Conservation (phyloP, 2,329 filamentous ascomycete species). For the Fusarium zealandicum region DNA sequence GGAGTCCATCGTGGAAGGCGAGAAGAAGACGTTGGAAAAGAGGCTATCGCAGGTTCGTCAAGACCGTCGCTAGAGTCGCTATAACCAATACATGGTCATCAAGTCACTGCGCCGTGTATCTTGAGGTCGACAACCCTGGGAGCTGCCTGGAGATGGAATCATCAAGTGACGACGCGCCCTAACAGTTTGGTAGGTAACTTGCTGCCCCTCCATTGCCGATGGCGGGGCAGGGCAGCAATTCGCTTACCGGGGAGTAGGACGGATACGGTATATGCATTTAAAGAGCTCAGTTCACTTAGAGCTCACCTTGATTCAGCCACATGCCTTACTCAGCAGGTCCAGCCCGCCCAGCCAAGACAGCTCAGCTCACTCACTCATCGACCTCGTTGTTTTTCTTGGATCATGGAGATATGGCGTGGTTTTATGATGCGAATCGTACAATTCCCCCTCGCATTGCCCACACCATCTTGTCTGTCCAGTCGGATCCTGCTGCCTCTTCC, state of each 20-base stretch:
- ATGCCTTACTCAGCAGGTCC: not conserved
- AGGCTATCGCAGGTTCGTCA: constrained; percentile 22
- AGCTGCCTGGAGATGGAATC: constrained; percentile 33
- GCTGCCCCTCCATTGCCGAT: constrained; percentile 36
- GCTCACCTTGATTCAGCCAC: not conserved
- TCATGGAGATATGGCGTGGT: constrained; percentile 34
- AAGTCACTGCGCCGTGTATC: constrained; percentile 14
- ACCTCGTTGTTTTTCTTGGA: constrained; percentile 13
- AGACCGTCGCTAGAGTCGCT: constrained; percentile 6
- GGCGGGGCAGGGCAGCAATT: constrained; percentile 25
- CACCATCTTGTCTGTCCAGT: constrained; percentile 20
- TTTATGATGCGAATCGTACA: constrained; percentile 32
- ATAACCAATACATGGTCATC: constrained; percentile 27
- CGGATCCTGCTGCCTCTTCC: constrained; percentile 9
- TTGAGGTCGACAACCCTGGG: constrained; percentile 14
- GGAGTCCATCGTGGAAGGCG: constrained; percentile 40
- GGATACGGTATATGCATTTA: constrained; percentile 16
- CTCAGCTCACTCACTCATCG: not conserved
- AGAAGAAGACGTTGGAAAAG: not conserved
- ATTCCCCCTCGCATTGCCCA: constrained; percentile 21
- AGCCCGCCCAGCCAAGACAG: constrained; percentile 2
- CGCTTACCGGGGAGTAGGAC: constrained; percentile 1
- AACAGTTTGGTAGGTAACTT: constrained; percentile 24
- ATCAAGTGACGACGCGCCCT: constrained; percentile 33
- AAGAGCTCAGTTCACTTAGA: not conserved